Percentiles rank a stretch among this genome's conserved stretches.
These are phyloP conservation scores for Coemansia sp. DNA, from an alignment of 192 early-diverging fungal genomes.

Conservation along the genomic window DNA sequence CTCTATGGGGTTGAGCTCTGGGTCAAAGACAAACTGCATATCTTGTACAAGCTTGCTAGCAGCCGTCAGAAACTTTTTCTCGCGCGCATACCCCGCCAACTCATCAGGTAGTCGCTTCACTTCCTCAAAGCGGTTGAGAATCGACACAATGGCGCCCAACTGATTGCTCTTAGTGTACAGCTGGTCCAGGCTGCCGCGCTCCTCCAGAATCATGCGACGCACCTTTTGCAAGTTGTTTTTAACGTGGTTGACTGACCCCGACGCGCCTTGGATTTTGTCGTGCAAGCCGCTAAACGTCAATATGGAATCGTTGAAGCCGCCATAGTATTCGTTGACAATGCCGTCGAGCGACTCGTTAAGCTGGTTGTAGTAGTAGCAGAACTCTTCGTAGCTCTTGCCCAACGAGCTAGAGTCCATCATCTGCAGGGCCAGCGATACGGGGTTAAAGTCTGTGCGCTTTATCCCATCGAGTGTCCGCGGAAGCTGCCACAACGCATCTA, in stretches of 20 bases:
- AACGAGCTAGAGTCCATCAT: slow-evolving; percentile 77
- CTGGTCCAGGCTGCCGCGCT: slow-evolving; percentile 68
- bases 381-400: slow-evolving; percentile 68
- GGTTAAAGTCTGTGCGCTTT: slow-evolving; percentile 65
- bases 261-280: slow-evolving; percentile 69
- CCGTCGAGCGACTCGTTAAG: slow-evolving; percentile 70
- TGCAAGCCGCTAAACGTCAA: slow-evolving; percentile 78
- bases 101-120: slow-evolving; percentile 68
- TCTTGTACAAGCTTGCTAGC: slow-evolving; percentile 66
- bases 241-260: slow-evolving; percentile 65
- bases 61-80: slow-evolving; percentile 74
- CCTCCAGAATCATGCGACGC: slow-evolving; percentile 64
- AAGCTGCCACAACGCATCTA: slow-evolving; percentile 56
- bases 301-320: slow-evolving; percentile 81
- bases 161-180: slow-evolving; percentile 76
- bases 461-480: slow-evolving; percentile 50
- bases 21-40: slow-evolving; percentile 63
- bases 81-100: slow-evolving; percentile 58
- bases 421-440: slow-evolving; percentile 69
- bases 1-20: slow-evolving; percentile 69
- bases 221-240: slow-evolving; percentile 66
- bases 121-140: slow-evolving; percentile 75
- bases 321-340: slow-evolving; percentile 80
- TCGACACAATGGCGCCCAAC: slow-evolving; percentile 75
- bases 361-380: slow-evolving; percentile 59